phyloP scores from a whole-genome alignment of 805 yeast species.

The Cyberlindnera xylosilytica region DNA sequence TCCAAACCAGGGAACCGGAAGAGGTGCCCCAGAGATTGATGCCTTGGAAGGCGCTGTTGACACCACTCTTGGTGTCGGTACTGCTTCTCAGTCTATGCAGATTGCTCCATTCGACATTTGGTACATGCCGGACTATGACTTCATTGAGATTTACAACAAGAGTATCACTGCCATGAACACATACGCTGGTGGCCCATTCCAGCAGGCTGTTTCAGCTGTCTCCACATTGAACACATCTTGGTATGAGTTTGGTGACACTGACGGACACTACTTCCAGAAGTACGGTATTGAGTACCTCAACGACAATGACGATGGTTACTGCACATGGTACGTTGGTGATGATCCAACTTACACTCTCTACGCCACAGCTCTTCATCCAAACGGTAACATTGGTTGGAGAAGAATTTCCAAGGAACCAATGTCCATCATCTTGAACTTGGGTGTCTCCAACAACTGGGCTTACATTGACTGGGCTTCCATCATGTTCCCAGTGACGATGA shows the following conservation, averaged over 20 bases:
- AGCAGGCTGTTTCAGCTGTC: conserved; percentile 85
- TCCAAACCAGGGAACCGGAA: conserved; percentile 82
- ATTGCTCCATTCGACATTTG: conserved; percentile 93
- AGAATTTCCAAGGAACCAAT: conserved; percentile 86
- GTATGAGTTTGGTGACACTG: conserved; percentile 65
- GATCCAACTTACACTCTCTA: conserved; percentile 71
- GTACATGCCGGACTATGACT: conserved; percentile 88
- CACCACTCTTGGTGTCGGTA: conserved; percentile 41
- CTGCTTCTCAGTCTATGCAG: conserved; percentile 90
- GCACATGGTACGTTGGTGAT: conserved; percentile 84
- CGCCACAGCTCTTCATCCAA: conserved; percentile 77
- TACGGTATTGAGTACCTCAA: conserved; percentile 77
- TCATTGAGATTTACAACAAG: conserved; percentile 65
- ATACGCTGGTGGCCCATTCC: conserved; percentile 90
- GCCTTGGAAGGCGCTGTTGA: conserved; percentile 80
- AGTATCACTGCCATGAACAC: conserved; percentile 78
- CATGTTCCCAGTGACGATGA: conserved; percentile 73
- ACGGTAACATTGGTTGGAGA: conserved; percentile 88
- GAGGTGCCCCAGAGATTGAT: conserved; percentile 97
- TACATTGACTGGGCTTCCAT: conserved; percentile 87
- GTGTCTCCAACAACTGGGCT: conserved; percentile 90
- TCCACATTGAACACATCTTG: conserved; percentile 77
- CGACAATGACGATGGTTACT: conserved; percentile 68
- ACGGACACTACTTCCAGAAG: conserved; percentile 56
- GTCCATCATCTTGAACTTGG: conserved; percentile 84